Evolutionary conservation across 768 basidiomycete species (phyloP).

Genomic region (Coprinellus aureogranulatus): DNA sequence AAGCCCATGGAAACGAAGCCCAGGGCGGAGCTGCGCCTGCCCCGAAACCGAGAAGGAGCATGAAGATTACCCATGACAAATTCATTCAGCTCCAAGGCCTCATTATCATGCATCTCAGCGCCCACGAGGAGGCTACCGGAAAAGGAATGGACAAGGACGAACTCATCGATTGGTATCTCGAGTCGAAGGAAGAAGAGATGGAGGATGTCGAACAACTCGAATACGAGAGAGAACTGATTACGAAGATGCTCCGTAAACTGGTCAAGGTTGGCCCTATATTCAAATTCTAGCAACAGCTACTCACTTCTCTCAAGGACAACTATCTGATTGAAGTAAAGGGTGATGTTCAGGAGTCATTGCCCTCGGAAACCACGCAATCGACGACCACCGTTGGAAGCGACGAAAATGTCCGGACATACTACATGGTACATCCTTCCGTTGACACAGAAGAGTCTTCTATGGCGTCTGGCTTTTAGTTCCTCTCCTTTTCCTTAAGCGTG

Average conservation of each 20-base stretch:
- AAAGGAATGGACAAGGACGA: conserved; percentile 85
- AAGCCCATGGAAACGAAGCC: conserved; percentile 30
- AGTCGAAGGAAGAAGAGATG: conserved; percentile 80
- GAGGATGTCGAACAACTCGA: conserved; percentile 85
- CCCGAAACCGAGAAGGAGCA: conserved; percentile 59
- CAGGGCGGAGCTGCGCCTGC: conserved; percentile 22
- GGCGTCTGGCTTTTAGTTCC: conserved; percentile 30
- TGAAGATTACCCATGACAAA: conserved; percentile 95
- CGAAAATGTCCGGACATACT: conserved; percentile 69
- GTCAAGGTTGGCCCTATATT: conserved; percentile 88
- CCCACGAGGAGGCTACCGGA: conserved; percentile 72
- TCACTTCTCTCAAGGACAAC: conserved; percentile 56
- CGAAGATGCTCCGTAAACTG: conserved; percentile 84
- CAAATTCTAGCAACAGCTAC: conserved; percentile 4
- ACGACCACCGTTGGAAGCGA: conserved; percentile 49
- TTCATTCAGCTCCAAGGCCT: conserved; percentile 89
- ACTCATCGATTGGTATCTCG: conserved; percentile 95
- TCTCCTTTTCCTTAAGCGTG: background rate
- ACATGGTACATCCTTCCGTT: conserved; percentile 88
- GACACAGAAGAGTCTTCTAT: conserved; percentile 63
- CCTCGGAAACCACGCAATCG: conserved; percentile 57
- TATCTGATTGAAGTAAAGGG: conserved; percentile 82
- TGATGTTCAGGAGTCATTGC: conserved; percentile 78
- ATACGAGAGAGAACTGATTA: conserved; percentile 85
- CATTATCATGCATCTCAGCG: conserved; percentile 77